Percentiles rank a stretch among this genome's conserved stretches.
Evolutionary conservation across 139 green algal genomes (phyloP).

Genomic region (Yamagishiella unicocca): DNA sequence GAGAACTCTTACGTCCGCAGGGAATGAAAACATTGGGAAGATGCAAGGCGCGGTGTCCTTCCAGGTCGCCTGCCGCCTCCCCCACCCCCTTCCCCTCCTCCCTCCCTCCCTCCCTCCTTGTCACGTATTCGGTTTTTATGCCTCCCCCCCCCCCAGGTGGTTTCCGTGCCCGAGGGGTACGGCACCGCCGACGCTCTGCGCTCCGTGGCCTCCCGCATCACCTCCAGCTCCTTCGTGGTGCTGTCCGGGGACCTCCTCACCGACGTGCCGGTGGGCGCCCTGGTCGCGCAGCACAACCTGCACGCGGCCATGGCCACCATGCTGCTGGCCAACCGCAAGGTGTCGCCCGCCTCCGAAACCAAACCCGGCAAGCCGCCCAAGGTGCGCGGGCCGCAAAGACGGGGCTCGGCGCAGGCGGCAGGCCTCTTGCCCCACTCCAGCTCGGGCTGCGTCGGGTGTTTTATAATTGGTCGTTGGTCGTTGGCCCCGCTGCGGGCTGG

Average conservation of each 20-base stretch:
- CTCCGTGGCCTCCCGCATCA: conserved; percentile 53
- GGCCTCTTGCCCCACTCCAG: no score
- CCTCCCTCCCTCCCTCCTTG: background rate
- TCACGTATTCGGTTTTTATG: background rate
- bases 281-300: conserved; percentile 65
- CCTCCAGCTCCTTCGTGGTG: conserved; percentile 70
- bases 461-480: no score
- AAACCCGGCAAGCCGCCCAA: conserved; percentile 85
- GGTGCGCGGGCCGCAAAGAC: conserved; percentile 26
- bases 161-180: conserved; percentile 74
- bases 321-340: conserved; percentile 69
- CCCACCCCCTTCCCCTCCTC: no score
- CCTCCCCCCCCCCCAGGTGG: conserved; percentile 54
- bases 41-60: no score
- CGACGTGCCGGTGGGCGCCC: conserved; percentile 67
- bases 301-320: conserved; percentile 70
- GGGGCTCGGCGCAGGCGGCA: no score
- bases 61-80: no score
- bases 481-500: no score
- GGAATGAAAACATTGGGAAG: no score
- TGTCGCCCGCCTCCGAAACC: conserved; percentile 72
- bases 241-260: conserved; percentile 77
- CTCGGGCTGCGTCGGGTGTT: no score
- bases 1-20: no score
- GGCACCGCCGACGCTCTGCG: conserved; percentile 77